Evolutionary conservation across 1,139 yeast species (phyloP), one percentile per base, ranked within the genome.

Genomic region (Pichia inconspicua): DNA sequence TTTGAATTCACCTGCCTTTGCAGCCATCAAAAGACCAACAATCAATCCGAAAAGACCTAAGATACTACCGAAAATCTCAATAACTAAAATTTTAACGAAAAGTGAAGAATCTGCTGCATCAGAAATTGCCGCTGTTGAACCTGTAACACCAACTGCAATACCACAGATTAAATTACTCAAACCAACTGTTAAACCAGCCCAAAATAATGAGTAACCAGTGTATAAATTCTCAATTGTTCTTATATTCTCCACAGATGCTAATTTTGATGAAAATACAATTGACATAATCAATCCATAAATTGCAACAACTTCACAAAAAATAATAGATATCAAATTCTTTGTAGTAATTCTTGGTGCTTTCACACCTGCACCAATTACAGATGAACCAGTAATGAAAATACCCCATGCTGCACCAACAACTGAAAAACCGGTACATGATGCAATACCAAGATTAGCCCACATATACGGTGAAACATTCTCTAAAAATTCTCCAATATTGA

Each of bases 401-500:
- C 99, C 99, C 97, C 98, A 92, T 12, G 98, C 98, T 19, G 98
- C 98, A 41, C 98, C 99, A 43, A 90, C 84, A 19, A 94, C 97
- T 48, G 95, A 83, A 53, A 94, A 75, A 14, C 98, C 97, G 60
- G 94, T 89, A 69, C 98, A 92, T 49, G 82, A 69, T n/a, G 85
- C 84, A 56, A 94, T 88, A 49, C 99, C 99, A 56, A 89, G 69
- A 56, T 80, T 78, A 25, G 97, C 97, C 98, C 98, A 94, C 82
- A 92, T 79, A 65, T 92, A 92, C 14, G 99, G 99, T 19, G 97
- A 88, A 2, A 95, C 83, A 35, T 84, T 73, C 58, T 82, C 80
- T 56, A 94, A 75, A 64, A 92, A 90, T 58, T 82, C 82, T 45
- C 98, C 98, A 50, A 90, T 79, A 65, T 90, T 85, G 73, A 92